Base-by-base conservation (phyloP, 805 yeast genomes). In the Candida boleticola region DNA sequence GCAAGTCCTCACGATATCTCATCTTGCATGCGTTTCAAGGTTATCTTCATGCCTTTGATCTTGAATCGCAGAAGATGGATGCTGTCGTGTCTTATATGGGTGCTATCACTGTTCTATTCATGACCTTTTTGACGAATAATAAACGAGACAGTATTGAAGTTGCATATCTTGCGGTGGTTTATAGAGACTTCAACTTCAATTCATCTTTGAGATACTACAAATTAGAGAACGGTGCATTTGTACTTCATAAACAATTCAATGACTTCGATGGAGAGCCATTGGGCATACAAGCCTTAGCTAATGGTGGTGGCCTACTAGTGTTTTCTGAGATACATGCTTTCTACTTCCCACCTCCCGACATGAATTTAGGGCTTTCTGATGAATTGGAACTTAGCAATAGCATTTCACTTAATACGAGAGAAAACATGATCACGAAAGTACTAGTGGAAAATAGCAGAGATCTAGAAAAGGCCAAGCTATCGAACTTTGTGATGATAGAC, bases 181-280 rank as follows among this genome's bases (percentile, higher is more conserved):
- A 61, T 44, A 52, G 71, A 18, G 71, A 66, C 41, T 61, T 60
- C 36, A 63, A 62, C 37, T 63, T 58, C 47, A 50, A 53, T 40
- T 58, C 55, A 37, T 61, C 68, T 9, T 43, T 67, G 32, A 53
- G 72, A 25, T 57, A 47, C 48, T 67, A 61, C 47, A 29, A 42
- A n/a, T 25, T 64, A 3, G 16, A 35, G 18, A 30, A 18, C 1
- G 33, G 40, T 4, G 37, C 20, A 0, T 40, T 58, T 11, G 25
- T 39, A 1, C 26, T 61, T 18, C 10, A 33, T 16, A 44, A 47
- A 22, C 67, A 65, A 35, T 56, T 57, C 45, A 57, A 55, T 14
- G 60, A 52, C 29, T 66, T 66, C 41, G 55, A 58, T 1, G 60
- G 48, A 1, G 56, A 64, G 1, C 71, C 72, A 2, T 49, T 63